Base-by-base conservation (phyloP, 768 basidiomycete species). In the Trametes cinnabarina region DNA sequence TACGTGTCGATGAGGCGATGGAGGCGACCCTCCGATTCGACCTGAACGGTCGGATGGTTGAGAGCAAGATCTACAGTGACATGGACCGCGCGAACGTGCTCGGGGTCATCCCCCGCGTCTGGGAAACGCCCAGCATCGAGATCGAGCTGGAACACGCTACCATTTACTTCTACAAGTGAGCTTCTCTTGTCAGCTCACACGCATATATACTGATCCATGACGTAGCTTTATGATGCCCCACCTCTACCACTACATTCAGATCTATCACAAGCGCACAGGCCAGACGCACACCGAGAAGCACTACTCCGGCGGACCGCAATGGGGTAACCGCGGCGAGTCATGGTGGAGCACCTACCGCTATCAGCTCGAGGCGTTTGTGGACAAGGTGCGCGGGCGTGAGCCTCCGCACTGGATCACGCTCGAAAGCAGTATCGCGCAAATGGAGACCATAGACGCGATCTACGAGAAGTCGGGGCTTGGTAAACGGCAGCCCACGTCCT, bases 311-410 rank as follows among this genome's bases (percentile, higher is more conserved):
- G 49, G 63, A 26, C 41, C 53, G 55, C 11, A 65, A 62, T 40
- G 73, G 73, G 44, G 64, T 52, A 41, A 39, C 35, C 74, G 79
- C 53, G 83, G 83, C 20, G 78, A 85, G 67, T 72, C 73, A 9
- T 83, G 81, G 79, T 88, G 84, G 84, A 73, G 80, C 35, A 80
- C 83, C 37, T 69, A 58, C 56, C 48, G 56, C 14, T 67, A 62
- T 53, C 85, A 87, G 68, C 70, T 87, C 35, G 84, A 87, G 70
- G 82, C 81, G 7, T 86, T 86, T 55, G 80, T 87, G 8, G 81
- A 88, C 64, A 78, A 75, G 66, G 59, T 88, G 43, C 74, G 74
- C 56, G 84, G 83, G 17, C 73, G 79, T 32, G 67, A 70, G 20
- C 81, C 83, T 2, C 74, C 79, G 55, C 77, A 76, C 14, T 88